These are phyloP conservation scores for Pichia rugopelliculosa DNA, from an alignment of 805 yeast species.

Conservation along the genomic window DNA sequence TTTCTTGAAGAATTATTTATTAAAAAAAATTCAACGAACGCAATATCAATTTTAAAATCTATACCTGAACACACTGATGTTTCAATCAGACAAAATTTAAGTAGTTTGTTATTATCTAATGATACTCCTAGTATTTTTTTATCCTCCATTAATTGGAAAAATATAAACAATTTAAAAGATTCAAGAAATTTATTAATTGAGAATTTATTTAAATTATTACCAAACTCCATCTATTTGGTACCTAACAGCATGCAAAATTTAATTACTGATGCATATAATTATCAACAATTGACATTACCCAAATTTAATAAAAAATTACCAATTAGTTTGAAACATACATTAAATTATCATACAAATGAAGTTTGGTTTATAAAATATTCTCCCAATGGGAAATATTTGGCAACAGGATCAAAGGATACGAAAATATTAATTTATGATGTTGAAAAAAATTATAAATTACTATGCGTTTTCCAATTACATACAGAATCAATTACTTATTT, in stretches of 20 bases:
- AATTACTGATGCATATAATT: conserved; percentile 42
- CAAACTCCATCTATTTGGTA: conserved; percentile 37
- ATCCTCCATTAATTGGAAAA: conserved; percentile 7
- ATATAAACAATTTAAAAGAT: background rate
- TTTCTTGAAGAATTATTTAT: conserved; percentile 7
- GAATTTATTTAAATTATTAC: conserved; percentile 38
- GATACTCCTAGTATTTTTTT: conserved; percentile 3
- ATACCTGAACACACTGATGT: conserved; percentile 6
- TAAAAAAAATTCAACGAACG: conserved; percentile 2
- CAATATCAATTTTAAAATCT: conserved; percentile 1
- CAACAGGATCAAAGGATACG: conserved; percentile 70
- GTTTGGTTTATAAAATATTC: conserved; percentile 82
- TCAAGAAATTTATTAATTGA: conserved; percentile 37
- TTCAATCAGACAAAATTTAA: conserved; percentile 6
- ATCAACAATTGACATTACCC: conserved; percentile 32
- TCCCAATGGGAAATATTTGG: conserved; percentile 66
- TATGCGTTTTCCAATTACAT: conserved; percentile 37
- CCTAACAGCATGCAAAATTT: conserved; percentile 47
- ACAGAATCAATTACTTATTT: conserved; percentile 53
- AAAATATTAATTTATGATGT: conserved; percentile 61
- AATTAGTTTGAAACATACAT: conserved; percentile 35
- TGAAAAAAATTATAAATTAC: conserved; percentile 33
- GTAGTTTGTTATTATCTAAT: conserved; percentile 2
- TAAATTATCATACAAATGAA: conserved; percentile 56
- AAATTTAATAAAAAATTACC: conserved; percentile 30